Base-by-base conservation (phyloP, 352 stramenopile species). In the Peronospora farinosa region DNA sequence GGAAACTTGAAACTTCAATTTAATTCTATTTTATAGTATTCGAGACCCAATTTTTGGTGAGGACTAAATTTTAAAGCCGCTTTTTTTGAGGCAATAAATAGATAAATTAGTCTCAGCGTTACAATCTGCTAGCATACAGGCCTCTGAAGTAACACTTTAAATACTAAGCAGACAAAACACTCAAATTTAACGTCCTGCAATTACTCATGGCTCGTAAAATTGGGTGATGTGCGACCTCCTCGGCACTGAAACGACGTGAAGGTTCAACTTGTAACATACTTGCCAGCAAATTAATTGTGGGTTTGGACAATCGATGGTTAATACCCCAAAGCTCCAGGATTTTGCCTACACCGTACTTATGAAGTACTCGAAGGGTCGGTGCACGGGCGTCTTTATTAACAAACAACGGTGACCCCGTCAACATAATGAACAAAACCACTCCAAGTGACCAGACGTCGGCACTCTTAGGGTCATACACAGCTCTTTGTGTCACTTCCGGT, bases 391-490 rank as follows among this genome's bases (percentile, higher is more conserved):
- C 37, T 46, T 58, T 52, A 10, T 65, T 52, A 8, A 43, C 57
- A 10, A 65, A 65, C 5, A 84, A 61, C 10, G 73, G 74, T 7
- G 74, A 78, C 0, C 78, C 78, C 3, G 72, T 83, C 6, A 88
- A 45, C 71, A 88, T 78, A 37, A 85, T 74, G 63, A 86, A 88
- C 5, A 88, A 50, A 35, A 88, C 57, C 21, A 84, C 59, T 5
- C 78, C 74, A 1, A 88, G 62, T 15, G 78, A 85, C 78, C 74
- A 86, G 47, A 85, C 64, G 27, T 88, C 78, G n/a, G 74, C 74
- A 0, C 33, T 46, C 19, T 63, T 67, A 0, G 76, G 61, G 53
- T 84, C 67, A 54, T 85, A 87, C 15, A 46, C 39, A 6, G 53
- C 47, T 7, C 47, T 57, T 3, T 51, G 37, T 0, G 44, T 52